Conservation (phyloP, 345 rosid genomes). For the Bruguiera sexangula region DNA sequence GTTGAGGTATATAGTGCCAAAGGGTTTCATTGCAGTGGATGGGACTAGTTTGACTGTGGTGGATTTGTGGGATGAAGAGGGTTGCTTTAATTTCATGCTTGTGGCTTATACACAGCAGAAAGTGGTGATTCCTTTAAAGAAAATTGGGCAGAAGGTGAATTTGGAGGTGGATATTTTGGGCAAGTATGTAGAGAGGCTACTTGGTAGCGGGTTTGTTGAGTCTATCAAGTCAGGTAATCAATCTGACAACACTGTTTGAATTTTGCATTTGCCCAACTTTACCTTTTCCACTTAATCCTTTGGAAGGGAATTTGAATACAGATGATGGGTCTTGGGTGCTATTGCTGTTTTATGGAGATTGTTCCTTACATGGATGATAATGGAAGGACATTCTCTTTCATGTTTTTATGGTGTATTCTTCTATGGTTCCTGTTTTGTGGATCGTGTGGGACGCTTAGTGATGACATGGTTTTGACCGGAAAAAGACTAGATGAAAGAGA, state of each 20-base stretch:
- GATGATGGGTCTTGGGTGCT: no score
- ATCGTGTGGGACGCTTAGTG: no score
- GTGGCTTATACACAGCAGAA: constrained; percentile 80
- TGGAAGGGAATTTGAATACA: no score
- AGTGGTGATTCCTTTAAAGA: constrained; percentile 68
- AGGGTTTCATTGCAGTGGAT: constrained; percentile 83
- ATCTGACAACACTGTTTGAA: constrained; percentile 81
- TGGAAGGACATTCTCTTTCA: no score
- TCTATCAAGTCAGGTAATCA: constrained; percentile 55
- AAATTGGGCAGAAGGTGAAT: constrained; percentile 77
- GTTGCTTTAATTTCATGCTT: constrained; percentile 78
- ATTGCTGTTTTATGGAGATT: no score
- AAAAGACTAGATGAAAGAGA: no score
- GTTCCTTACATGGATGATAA: no score
- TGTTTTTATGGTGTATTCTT: no score
- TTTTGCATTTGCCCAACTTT: constrained; percentile 54
- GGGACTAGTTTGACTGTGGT: constrained; percentile 94
- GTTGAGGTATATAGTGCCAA: constrained; percentile 72
- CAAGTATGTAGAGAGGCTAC: constrained; percentile 90
- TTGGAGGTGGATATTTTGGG: constrained; percentile 91
- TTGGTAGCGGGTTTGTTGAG: constrained; percentile 50
- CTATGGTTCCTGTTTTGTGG: no score
- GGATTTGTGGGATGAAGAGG: constrained; percentile 70
- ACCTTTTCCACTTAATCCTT: constrained; percentile 21
- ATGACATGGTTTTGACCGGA: no score